Percentiles rank a stretch among this genome's conserved stretches.
Evolutionary conservation across 1,284 basidiomycete genomes (phyloP).

Genomic region (Tilletia walkeri): DNA sequence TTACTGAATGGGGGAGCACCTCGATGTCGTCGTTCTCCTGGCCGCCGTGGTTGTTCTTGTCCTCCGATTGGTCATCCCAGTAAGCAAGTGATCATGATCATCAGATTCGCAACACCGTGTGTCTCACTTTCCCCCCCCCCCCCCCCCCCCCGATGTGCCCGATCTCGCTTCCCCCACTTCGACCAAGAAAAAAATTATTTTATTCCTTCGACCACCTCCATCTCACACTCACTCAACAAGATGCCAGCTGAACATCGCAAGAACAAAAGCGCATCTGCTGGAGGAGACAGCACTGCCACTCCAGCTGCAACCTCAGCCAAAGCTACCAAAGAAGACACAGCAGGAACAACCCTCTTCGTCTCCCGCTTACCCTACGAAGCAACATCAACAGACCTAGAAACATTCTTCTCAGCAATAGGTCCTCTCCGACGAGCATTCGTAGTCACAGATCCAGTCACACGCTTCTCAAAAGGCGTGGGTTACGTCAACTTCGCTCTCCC

Average conservation of each 20-base stretch:
- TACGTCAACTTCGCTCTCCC: slow-evolving; percentile 88
- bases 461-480: slow-evolving; percentile 91
- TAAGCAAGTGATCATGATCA: no score
- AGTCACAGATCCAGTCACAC: slow-evolving; percentile 73
- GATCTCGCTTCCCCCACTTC: no score
- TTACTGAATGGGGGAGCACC: no score
- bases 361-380: slow-evolving; percentile 75
- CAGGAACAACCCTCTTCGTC: slow-evolving; percentile 55
- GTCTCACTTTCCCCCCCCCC: no score
- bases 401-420: slow-evolving; percentile 90
- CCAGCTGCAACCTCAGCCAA: background rate
- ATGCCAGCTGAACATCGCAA: background rate
- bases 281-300: no score
- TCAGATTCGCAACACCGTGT: no score
- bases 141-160: no score
- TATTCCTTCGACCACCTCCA: background rate
- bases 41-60: no score
- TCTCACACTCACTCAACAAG: background rate
- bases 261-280: background rate
- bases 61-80: no score
- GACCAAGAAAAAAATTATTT: no score
- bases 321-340: background rate
- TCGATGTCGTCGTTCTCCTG: no score
- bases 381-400: slow-evolving; percentile 84
- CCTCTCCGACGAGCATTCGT: slow-evolving; percentile 92